These are phyloP conservation scores for Heimioporus punctisporus DNA, from an alignment of 1,284 basidiomycete genomes.

Conservation along the genomic window DNA sequence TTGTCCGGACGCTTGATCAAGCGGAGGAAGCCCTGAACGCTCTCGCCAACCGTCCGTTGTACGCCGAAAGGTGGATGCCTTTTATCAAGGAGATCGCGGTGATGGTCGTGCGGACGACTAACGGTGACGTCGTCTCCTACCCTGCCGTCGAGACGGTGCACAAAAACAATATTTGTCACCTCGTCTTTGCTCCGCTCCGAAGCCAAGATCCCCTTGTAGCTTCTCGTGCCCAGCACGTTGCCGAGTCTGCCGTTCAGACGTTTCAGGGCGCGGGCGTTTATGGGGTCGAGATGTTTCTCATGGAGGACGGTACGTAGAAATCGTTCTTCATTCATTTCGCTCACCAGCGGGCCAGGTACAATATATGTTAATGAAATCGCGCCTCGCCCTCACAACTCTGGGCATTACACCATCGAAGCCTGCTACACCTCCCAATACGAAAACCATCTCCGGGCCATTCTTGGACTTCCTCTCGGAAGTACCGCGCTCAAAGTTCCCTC, in stretches of 20 bases:
- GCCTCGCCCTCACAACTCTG: constrained; percentile 98
- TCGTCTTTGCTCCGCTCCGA: constrained; percentile 88
- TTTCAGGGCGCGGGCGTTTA: constrained; percentile 94
- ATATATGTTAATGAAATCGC: constrained; percentile 98
- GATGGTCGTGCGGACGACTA: constrained; percentile 90
- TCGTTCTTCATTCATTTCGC: background rate
- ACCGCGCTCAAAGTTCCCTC: constrained; percentile 89
- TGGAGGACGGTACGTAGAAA: constrained; percentile 69
- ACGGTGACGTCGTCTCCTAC: constrained; percentile 83
- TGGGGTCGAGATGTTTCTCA: constrained; percentile 98
- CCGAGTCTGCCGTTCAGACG: constrained; percentile 82
- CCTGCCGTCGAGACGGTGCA: constrained; percentile 97
- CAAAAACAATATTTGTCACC: constrained; percentile 93
- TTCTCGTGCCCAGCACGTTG: constrained; percentile 69
- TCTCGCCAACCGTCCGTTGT: constrained; percentile 72
- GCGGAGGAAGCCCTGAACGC: constrained; percentile 66
- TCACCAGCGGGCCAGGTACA: constrained; percentile 48
- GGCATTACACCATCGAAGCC: constrained; percentile 99
- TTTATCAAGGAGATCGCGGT: constrained; percentile 95
- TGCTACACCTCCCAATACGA: constrained; percentile 98
- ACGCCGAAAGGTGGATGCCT: constrained; percentile 94
- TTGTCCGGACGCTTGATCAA: constrained; percentile 61
- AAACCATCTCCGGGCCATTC: constrained; percentile 97
- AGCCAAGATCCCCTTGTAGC: constrained; percentile 61
- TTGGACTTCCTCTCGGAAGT: constrained; percentile 89